These are phyloP conservation scores for Exsudoporus frostii DNA, from an alignment of 768 basidiomycete genomes.

Conservation along the genomic window DNA sequence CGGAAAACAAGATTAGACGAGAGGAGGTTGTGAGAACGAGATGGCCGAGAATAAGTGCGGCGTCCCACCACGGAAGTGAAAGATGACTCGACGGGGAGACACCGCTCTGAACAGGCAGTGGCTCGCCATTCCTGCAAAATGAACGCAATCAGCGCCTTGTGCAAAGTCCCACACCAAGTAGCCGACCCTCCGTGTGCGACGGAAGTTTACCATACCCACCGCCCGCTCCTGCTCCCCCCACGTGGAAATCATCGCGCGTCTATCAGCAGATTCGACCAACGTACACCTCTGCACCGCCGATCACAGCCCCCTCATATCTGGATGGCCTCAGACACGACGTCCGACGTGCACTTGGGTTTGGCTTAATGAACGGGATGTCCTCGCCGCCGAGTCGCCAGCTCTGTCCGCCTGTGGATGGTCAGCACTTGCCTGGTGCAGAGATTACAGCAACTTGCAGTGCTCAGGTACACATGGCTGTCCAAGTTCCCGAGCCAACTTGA, in stretches of 20 bases:
- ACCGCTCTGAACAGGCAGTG: slow-evolving; percentile 23
- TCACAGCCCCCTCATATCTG: slow-evolving; percentile 13
- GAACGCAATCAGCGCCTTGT: slow-evolving; percentile 23
- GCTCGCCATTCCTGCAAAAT: slow-evolving; percentile 24
- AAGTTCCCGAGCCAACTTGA: background rate
- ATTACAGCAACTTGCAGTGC: slow-evolving; percentile 5
- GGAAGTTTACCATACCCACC: slow-evolving; percentile 9
- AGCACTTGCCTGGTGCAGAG: too few species aligned
- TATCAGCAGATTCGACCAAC: slow-evolving; percentile 6
- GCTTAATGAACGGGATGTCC: background rate
- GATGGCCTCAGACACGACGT: background rate
- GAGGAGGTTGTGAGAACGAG: slow-evolving; percentile 15
- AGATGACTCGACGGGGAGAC: slow-evolving; percentile 8
- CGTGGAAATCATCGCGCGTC: slow-evolving; percentile 2
- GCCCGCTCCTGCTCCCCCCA: background rate
- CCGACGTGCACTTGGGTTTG: background rate
- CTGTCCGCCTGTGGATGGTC: background rate
- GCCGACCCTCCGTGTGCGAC: slow-evolving; percentile 18
- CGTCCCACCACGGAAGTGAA: slow-evolving; percentile 21
- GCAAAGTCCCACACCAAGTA: slow-evolving; percentile 11
- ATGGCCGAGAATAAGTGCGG: slow-evolving; percentile 21
- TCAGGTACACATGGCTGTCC: background rate
- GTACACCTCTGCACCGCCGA: slow-evolving; percentile 12
- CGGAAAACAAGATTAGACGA: slow-evolving; percentile 23
- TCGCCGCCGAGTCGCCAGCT: background rate